These are phyloP conservation scores for Polytolypa hystricis DNA, from an alignment of 2,329 filamentous ascomycete genomes.

Conservation along the genomic window DNA sequence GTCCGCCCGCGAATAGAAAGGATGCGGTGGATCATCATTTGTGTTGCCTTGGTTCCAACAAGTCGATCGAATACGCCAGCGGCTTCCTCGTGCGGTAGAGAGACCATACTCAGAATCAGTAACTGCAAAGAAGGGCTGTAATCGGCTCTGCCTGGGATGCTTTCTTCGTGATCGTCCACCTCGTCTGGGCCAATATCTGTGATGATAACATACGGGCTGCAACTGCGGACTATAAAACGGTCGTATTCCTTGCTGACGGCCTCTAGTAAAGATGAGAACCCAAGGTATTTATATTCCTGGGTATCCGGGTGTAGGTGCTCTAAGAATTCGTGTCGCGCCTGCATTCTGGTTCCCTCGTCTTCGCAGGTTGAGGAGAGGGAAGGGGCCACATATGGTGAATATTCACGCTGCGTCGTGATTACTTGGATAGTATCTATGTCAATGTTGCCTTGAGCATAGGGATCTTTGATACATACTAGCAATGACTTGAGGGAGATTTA, in stretches of 20 bases:
- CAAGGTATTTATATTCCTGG: slow-evolving; percentile 1
- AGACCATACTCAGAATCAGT: slow-evolving; percentile 1
- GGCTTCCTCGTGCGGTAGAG: slow-evolving; percentile 1
- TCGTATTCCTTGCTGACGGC: neutral
- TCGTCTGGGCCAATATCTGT: neutral
- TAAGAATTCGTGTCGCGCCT: neutral
- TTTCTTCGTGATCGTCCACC: neutral
- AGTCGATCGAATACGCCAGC: slow-evolving; percentile 1
- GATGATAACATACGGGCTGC: neutral
- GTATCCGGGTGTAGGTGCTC: neutral
- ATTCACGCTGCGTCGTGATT: no score
- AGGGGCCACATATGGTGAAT: no score
- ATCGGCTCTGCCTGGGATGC: slow-evolving; percentile 1
- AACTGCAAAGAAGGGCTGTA: neutral
- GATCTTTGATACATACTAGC: no score
- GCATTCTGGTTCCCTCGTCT: neutral
- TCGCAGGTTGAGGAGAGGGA: no score
- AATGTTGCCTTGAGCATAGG: no score
- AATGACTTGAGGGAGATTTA: no score
- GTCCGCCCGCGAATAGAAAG: neutral
- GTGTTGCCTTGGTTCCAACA: neutral
- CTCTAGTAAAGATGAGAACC: neutral
- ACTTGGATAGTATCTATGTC: no score
- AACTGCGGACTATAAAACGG: neutral
- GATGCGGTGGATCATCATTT: neutral